phyloP scores from a whole-genome alignment of 345 rosid species.

The Eucalyptus guilfoylei region DNA sequence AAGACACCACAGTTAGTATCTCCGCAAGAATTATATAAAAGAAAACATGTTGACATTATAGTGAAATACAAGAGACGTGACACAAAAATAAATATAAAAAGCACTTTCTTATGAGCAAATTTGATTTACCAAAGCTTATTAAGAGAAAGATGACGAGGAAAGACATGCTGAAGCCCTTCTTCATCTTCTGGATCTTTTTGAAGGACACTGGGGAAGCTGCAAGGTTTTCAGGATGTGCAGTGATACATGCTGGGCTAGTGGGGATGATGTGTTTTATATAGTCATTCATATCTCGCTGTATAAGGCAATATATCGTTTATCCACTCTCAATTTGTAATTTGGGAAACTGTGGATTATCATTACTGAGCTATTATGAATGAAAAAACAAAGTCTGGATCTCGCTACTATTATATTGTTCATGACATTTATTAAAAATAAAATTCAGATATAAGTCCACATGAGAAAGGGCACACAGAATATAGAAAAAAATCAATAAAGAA shows the following conservation, averaged over 20 bases:
- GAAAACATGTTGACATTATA: not conserved
- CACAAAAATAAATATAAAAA: not conserved
- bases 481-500: not conserved
- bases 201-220: not conserved
- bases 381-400: not conserved
- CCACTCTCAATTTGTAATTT: not conserved
- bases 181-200: not conserved
- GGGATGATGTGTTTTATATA: not conserved
- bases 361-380: not conserved
- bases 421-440: not conserved
- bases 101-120: not conserved
- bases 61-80: not conserved
- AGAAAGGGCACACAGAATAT: not conserved
- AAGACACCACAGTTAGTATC: not conserved
- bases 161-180: not conserved
- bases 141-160: not conserved
- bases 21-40: not conserved
- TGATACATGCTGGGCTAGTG: not conserved
- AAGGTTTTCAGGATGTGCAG: not conserved
- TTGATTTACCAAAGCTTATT: not conserved
- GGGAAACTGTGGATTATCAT: not conserved
- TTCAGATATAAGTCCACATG: not conserved
- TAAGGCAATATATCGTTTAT: not conserved
- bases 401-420: not conserved
- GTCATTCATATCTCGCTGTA: not conserved